A percentile compares a stretch with the other conserved stretches of the same genome.
Evolutionary conservation across 2,329 filamentous ascomycete species (phyloP).

Genomic region (Diaporthe citrichinensis): DNA sequence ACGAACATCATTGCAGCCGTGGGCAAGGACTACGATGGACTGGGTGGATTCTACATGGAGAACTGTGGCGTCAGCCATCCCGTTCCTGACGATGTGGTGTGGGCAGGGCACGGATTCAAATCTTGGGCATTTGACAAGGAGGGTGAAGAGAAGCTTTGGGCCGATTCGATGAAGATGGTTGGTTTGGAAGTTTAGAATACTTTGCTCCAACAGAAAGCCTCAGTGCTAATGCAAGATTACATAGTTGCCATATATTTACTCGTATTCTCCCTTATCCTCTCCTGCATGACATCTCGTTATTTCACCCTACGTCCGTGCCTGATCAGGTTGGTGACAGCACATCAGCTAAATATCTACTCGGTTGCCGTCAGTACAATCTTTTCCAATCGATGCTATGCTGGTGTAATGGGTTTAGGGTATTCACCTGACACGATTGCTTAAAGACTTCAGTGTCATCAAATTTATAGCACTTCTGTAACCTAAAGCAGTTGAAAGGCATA

Average conservation of each 20-base stretch:
- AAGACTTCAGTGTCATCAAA: background rate
- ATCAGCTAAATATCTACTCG: background rate
- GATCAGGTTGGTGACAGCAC: background rate
- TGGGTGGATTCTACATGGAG: slow-evolving; percentile 52
- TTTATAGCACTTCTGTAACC: background rate
- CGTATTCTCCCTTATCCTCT: background rate
- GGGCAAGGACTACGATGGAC: slow-evolving; percentile 48
- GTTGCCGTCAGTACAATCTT: background rate
- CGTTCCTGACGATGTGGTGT: slow-evolving; percentile 2
- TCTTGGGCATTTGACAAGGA: slow-evolving; percentile 8
- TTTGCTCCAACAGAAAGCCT: background rate
- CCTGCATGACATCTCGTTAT: background rate
- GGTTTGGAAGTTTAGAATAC: background rate
- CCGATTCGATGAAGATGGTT: background rate
- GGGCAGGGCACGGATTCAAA: background rate
- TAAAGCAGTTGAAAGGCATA: background rate
- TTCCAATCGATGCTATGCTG: background rate
- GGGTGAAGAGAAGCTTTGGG: slow-evolving; percentile 1
- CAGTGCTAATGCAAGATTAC: background rate
- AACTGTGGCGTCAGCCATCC: slow-evolving; percentile 24
- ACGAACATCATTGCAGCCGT: slow-evolving; percentile 56
- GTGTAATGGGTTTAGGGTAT: background rate
- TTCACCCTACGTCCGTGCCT: background rate
- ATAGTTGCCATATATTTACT: background rate
- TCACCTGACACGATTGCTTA: background rate